Conservation (phyloP, 23 red algal genomes). For the Gracilaria domingensis region DNA sequence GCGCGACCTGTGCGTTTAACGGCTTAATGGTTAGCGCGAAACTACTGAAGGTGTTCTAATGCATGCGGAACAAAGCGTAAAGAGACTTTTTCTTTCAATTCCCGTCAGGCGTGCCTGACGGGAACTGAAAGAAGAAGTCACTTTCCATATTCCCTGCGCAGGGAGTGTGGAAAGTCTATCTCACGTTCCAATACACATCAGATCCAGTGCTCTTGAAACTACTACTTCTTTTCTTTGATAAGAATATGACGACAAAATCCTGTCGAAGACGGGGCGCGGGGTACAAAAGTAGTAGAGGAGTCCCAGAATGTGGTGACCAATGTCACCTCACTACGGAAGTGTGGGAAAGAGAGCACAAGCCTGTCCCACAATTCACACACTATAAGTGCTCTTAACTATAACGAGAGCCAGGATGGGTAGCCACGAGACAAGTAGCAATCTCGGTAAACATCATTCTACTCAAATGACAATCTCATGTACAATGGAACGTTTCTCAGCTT, state of each 20-base stretch:
- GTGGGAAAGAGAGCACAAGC: background rate
- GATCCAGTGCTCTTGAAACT: background rate
- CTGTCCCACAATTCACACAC: background rate
- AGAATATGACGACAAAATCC: background rate
- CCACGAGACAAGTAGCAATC: background rate
- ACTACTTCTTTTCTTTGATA: background rate
- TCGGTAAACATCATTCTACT: background rate
- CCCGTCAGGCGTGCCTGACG: too few relatives aligned
- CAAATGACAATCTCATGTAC: too few relatives aligned
- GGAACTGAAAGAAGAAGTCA: too few relatives aligned
- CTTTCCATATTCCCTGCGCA: too few relatives aligned
- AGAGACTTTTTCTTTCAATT: background rate
- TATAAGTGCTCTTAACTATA: background rate
- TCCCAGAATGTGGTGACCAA: background rate
- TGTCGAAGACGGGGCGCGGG: background rate
- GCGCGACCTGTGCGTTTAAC: too few relatives aligned
- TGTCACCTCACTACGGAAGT: background rate
- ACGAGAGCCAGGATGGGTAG: background rate
- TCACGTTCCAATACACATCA: slow-evolving; percentile 4
- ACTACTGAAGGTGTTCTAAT: background rate
- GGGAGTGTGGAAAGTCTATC: background rate
- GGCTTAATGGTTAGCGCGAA: background rate
- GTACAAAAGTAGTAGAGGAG: background rate
- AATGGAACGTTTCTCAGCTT: too few relatives aligned
- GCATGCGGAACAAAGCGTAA: background rate